Base-by-base conservation (phyloP, 139 green algal species). In the Chlorella sp. region DNA sequence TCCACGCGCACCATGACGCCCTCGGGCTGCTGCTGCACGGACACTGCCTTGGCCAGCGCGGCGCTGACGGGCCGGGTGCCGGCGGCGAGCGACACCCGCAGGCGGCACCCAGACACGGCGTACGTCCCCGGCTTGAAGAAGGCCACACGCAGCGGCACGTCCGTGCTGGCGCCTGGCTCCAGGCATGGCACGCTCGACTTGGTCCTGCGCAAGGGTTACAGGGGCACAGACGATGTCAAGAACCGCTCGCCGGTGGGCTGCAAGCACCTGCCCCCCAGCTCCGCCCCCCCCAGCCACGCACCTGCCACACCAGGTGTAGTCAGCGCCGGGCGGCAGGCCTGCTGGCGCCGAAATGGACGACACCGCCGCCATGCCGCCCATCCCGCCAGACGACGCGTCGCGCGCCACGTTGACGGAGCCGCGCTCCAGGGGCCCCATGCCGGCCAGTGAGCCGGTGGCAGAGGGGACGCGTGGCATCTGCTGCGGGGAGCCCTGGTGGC, bases 301-400 rank as follows among this genome's bases (percentile, higher is more conserved):
- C 55, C 32, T 74, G 31, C 72, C 62, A 51, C 72, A 77, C 72
- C 72, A 77, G 26, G 36, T 70, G 49, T 71, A 77, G 49, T 77
- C 72, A 26, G 35, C 30, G 36, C 72, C 55, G 22, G 63, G 62
- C 49, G 55, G 24, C 72, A 77, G 36, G 32, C 55, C 70, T 34
- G 70, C 70, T n/a, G n/a, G n/a, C n/a, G n/a, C n/a, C n/a, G n/a
- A n/a, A n/a, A n/a, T n/a, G n/a, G n/a, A n/a, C n/a, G n/a, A n/a
- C n/a, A n/a, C n/a, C n/a, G n/a, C n/a, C n/a, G n/a, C n/a, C n/a
- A n/a, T n/a, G n/a, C n/a, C n/a, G n/a, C n/a, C n/a, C n/a, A n/a
- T n/a, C n/a, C n/a, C n/a, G n/a, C n/a, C n/a, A n/a, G n/a, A n/a
- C n/a, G n/a, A n/a, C n/a, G n/a, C n/a, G n/a, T n/a, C n/a, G n/a